phyloP scores from a whole-genome alignment of 176 grass and related monocot species.

The Zoysia pacifica region DNA sequence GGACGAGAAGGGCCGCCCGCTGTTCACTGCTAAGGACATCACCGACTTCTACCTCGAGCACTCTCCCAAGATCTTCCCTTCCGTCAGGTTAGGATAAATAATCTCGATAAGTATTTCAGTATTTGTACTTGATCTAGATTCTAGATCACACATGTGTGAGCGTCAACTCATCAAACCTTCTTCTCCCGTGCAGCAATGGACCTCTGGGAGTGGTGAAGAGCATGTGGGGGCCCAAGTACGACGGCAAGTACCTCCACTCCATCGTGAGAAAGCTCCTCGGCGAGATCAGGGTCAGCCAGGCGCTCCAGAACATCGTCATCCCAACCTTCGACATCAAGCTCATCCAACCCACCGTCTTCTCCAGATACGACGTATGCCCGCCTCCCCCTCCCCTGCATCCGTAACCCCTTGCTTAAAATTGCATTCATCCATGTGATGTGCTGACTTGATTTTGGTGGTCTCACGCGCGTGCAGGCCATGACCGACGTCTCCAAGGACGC shows the following conservation, averaged over 20 bases:
- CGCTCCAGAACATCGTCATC: slow-evolving; percentile 41
- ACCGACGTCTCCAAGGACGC: not conserved
- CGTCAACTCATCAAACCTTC: not conserved
- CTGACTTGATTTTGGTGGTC: not conserved
- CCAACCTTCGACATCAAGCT: slow-evolving; percentile 68
- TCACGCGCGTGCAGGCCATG: not conserved
- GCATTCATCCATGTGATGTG: not conserved
- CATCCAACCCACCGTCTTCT: slow-evolving; percentile 55
- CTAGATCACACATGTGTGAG: too few relatives aligned
- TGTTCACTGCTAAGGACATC: slow-evolving; percentile 50
- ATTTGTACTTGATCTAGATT: too few relatives aligned
- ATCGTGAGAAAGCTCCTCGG: slow-evolving; percentile 29
- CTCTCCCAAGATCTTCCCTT: slow-evolving; percentile 47
- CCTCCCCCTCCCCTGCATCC: not conserved
- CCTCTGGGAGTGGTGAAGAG: not conserved
- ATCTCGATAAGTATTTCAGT: not conserved
- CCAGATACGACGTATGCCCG: slow-evolving; percentile 34
- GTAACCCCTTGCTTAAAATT: too few relatives aligned
- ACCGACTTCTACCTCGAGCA: slow-evolving; percentile 49
- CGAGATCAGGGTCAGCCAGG: slow-evolving; percentile 11
- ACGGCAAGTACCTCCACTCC: slow-evolving; percentile 46
- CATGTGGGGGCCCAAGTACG: slow-evolving; percentile 24
- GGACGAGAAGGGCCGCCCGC: not conserved
- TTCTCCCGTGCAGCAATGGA: not conserved
- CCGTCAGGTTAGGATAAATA: not conserved